phyloP scores from a whole-genome alignment of 2,329 filamentous ascomycete genomes.

The Colletotrichum viniferum region DNA sequence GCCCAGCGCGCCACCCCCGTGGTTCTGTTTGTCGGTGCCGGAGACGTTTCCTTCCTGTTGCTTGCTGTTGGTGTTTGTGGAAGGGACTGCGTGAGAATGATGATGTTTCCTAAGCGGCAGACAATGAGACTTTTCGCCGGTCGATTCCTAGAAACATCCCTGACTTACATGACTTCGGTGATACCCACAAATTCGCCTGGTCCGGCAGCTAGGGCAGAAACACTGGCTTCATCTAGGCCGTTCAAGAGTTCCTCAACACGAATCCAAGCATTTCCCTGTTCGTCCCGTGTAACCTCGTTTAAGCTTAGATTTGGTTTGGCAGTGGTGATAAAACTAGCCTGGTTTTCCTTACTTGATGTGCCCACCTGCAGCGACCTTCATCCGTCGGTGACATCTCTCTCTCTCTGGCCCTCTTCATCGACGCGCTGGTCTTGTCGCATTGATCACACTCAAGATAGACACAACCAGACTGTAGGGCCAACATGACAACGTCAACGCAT shows the following conservation, averaged over 20 bases:
- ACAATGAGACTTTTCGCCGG: no score
- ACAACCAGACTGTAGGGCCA: neutral
- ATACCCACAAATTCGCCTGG: neutral
- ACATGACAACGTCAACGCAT: neutral
- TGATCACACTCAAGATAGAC: neutral
- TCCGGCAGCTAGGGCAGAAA: neutral
- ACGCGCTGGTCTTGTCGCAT: neutral
- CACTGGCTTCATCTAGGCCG: neutral
- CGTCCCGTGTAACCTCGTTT: neutral
- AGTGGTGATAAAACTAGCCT: neutral
- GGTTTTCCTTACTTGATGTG: neutral
- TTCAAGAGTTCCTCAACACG: neutral
- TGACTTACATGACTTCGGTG: no score
- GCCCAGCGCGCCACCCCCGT: neutral
- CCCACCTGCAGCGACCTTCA: neutral
- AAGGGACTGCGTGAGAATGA: rapidly evolving
- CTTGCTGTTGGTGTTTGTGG: neutral
- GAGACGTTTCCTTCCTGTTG: neutral
- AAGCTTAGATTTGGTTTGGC: neutral
- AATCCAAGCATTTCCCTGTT: neutral
- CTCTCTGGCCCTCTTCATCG: neutral
- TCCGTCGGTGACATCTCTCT: neutral
- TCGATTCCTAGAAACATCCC: neutral
- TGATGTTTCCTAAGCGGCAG: no score
- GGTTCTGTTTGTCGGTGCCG: neutral